A percentile compares a stretch with the other conserved stretches of the same genome.
These are phyloP conservation scores for Fusarium sp. DNA, from an alignment of 2,329 filamentous ascomycete species.

Conservation along the genomic window DNA sequence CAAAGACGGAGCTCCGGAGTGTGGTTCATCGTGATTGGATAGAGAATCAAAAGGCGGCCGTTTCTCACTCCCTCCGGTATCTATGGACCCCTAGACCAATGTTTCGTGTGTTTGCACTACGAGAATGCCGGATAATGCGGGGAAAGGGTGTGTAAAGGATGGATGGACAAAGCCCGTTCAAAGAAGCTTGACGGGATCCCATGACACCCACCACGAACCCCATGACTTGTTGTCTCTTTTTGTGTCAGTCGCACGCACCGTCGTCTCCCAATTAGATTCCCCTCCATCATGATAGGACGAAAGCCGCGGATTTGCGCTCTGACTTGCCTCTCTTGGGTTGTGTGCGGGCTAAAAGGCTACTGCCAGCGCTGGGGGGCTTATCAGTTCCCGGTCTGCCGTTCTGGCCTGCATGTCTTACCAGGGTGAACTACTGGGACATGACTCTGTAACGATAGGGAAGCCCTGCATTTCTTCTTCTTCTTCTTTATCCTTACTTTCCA, in stretches of 20 bases:
- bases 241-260: not conserved
- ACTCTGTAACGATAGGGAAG: not conserved
- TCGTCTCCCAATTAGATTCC: slow-evolving; percentile 18
- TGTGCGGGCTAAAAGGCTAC: not conserved
- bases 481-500: not conserved
- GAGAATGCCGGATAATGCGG: slow-evolving; percentile 8
- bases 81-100: not conserved
- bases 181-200: not conserved
- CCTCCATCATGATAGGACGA: slow-evolving; percentile 24
- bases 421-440: not conserved
- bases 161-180: too few relatives aligned
- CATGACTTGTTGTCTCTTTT: not conserved
- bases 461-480: not conserved
- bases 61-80: not conserved
- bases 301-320: not conserved
- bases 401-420: slow-evolving; percentile 15
- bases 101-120: not conserved
- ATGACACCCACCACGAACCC: not conserved
- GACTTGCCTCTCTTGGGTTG: not conserved
- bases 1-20: slow-evolving; percentile 43
- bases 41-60: not conserved
- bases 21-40: not conserved
- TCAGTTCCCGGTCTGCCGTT: not conserved
- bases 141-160: not conserved
- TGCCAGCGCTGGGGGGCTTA: not conserved